phyloP scores from a whole-genome alignment of 805 yeast genomes.

The Saccharomyces cerevisiae region DNA sequence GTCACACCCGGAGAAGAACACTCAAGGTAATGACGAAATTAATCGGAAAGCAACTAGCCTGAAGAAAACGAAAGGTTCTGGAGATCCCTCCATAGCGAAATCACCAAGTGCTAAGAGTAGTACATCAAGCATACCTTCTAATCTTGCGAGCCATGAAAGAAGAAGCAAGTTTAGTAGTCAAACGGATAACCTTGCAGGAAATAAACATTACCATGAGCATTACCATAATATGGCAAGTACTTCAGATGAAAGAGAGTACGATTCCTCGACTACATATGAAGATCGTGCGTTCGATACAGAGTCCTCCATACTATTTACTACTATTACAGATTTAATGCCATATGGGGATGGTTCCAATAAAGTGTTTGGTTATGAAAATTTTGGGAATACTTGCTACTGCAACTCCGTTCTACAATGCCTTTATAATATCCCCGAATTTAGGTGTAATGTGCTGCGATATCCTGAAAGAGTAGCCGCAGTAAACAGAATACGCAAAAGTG shows the following conservation, averaged over 20 bases:
- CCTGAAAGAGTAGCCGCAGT: constrained; percentile 33
- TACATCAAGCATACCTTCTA: background rate
- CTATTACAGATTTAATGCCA: constrained; percentile 26
- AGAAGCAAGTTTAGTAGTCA: background rate
- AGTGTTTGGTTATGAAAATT: constrained; percentile 74
- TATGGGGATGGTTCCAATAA: constrained; percentile 62
- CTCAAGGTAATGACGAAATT: background rate
- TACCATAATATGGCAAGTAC: background rate
- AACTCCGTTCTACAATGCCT: constrained; percentile 87
- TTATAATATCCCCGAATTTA: constrained; percentile 63
- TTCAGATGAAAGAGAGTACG: background rate
- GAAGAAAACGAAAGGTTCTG: background rate
- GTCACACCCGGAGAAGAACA: background rate
- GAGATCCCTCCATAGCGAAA: background rate
- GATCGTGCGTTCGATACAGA: background rate
- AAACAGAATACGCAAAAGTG: constrained; percentile 33
- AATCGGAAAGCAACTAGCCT: background rate
- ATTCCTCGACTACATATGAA: background rate
- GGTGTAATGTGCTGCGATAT: constrained; percentile 44
- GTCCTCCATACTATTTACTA: constrained; percentile 1
- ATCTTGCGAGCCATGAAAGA: constrained; percentile 4
- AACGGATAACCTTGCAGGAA: background rate
- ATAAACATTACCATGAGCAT: background rate
- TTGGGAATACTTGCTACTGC: constrained; percentile 90
- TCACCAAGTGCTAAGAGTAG: background rate